Percentiles rank a stretch among this genome's conserved stretches.
Evolutionary conservation across 768 basidiomycete genomes (phyloP).

Genomic region (Dentipellis sp.): DNA sequence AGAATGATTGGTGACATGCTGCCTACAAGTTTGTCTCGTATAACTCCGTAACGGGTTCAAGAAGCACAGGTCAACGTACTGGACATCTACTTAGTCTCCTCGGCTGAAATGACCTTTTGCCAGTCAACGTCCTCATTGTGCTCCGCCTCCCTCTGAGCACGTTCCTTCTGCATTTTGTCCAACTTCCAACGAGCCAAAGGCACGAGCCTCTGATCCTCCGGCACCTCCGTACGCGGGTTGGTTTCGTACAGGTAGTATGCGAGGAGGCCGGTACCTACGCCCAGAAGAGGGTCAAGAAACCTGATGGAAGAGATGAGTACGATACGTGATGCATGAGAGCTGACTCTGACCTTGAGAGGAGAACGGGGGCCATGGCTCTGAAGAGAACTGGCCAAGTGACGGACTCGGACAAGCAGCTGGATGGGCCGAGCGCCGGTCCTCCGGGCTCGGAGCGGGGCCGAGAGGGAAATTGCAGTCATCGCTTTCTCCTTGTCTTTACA

Average conservation of each 20-base stretch:
- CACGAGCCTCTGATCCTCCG: slow-evolving; percentile 43
- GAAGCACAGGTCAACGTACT: too few species aligned
- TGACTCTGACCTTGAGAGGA: slow-evolving; percentile 19
- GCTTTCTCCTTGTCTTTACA: too few species aligned
- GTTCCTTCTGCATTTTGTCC: slow-evolving; percentile 25
- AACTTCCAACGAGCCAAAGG: slow-evolving; percentile 63
- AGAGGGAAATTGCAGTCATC: too few species aligned
- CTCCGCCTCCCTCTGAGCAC: slow-evolving; percentile 10
- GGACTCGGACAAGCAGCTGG: too few species aligned
- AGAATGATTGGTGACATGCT: too few species aligned
- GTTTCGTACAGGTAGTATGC: slow-evolving; percentile 78
- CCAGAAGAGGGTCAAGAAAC: slow-evolving; percentile 60
- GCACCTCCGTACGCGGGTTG: slow-evolving; percentile 63
- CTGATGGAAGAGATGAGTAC: slow-evolving; percentile 26
- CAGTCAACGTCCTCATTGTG: slow-evolving; percentile 15
- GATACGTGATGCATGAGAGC: too few species aligned
- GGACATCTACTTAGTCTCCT: not conserved
- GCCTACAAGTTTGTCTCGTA: too few species aligned
- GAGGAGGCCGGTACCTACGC: slow-evolving; percentile 67
- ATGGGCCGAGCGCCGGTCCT: too few species aligned
- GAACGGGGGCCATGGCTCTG: slow-evolving; percentile 34
- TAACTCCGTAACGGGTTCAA: too few species aligned
- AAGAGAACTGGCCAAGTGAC: too few species aligned
- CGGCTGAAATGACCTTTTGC: slow-evolving; percentile 13
- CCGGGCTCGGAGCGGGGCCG: too few species aligned